Evolutionary conservation across 805 yeast species (phyloP), one percentile per base, ranked within the genome.

Genomic region (Wickerhamiella allomyrinae): DNA sequence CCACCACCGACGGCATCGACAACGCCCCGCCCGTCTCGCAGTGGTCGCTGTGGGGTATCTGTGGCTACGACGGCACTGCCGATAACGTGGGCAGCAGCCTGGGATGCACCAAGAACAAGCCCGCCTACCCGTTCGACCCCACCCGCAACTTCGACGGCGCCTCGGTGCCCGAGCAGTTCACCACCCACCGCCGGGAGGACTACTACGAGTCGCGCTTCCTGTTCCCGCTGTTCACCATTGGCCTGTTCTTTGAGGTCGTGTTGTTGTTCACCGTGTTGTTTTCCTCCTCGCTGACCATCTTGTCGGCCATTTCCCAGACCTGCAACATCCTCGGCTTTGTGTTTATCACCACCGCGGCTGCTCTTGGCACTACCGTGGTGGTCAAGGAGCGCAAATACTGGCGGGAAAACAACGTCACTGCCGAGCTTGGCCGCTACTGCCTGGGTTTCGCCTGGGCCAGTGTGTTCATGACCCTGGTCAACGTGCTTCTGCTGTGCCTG

Each of bases 81-180:
- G 25, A 23, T 11, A 66, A 70, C 48, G 70, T 68, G 22, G 71
- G 73, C 42, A 48, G 56, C 34, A 68, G 75, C 59, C 36, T 51
- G 22, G 56, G 67, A 49, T 85, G 85, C 63, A 59, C 74, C 35
- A 45, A 59, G 17, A 70, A 70, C 54, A 57, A 60, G 37, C 80
- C 95, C 15, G 96, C 83, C n/a, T 77, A 69, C 62, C 85, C 95
- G 34, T 75, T 86, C 57, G 81, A 93, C 20, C 95, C 95, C 22
- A 71, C 61, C 37, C 75, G 74, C 53, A 83, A 84, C 65, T 85
- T 85, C 53, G 70, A 68, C 37, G 67, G 77, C 41, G 54, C 64
- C 33, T 45, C 48, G 6, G 69, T 79, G 40, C 93, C 94, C 20
- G 27, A 55, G 2, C 61, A 63, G 20, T 77, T 85, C 51, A 51